These are phyloP conservation scores for Eleusine indica DNA, from an alignment of 176 grass and related monocot species.

Conservation along the genomic window DNA sequence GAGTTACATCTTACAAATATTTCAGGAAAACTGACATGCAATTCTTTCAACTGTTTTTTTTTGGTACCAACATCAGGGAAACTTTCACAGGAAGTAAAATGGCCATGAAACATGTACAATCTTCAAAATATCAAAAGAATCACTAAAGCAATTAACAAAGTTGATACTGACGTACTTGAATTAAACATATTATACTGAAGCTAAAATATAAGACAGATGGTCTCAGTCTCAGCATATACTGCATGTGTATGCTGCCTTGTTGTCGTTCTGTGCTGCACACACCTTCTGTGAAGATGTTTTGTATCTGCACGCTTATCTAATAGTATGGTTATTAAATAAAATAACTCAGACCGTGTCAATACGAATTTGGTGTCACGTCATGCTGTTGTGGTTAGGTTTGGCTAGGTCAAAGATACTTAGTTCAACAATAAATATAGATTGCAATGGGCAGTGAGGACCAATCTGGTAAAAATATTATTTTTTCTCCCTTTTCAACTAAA, in stretches of 20 bases:
- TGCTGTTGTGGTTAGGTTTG: background rate
- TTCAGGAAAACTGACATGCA: background rate
- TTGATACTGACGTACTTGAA: background rate
- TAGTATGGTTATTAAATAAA: background rate
- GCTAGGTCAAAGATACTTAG: background rate
- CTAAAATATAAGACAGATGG: background rate
- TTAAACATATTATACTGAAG: background rate
- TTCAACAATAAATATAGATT: background rate
- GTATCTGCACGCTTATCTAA: too few relatives aligned
- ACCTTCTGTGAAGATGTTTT: too few relatives aligned
- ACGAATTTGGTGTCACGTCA: background rate
- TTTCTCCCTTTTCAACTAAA: background rate
- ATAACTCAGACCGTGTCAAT: background rate
- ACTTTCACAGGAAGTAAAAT: background rate
- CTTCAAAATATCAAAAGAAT: background rate
- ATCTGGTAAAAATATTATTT: background rate
- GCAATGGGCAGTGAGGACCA: background rate
- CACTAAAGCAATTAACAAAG: background rate
- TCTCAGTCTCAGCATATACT: too few relatives aligned
- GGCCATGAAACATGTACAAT: background rate
- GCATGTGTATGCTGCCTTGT: too few relatives aligned
- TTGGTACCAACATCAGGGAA: background rate
- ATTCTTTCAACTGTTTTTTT: background rate
- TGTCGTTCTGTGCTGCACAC: background rate
- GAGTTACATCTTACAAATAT: background rate